Percentiles rank a stretch among this genome's conserved stretches.
These are phyloP conservation scores for Chaetomidium leptoderma DNA, from an alignment of 495 filamentous ascomycete species.

Conservation along the genomic window DNA sequence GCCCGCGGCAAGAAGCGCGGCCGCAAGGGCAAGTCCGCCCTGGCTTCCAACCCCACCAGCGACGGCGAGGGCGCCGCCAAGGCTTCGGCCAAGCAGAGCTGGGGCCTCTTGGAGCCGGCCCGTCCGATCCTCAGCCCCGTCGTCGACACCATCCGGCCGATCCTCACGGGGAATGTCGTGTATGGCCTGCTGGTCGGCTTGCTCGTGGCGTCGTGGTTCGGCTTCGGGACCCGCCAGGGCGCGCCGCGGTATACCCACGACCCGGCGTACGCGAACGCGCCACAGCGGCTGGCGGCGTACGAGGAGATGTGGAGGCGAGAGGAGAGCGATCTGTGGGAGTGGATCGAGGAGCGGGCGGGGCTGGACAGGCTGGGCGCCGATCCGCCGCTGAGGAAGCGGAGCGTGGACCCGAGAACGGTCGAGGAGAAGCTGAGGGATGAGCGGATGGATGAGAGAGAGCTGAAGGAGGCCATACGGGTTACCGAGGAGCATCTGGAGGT, in stretches of 20 bases:
- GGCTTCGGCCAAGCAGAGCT: conserved; percentile 47
- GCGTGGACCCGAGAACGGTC: conserved; percentile 45
- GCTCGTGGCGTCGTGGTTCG: conserved; percentile 54
- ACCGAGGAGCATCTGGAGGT: conserved; percentile 77
- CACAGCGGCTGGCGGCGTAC: conserved; percentile 76
- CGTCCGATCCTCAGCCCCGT: conserved; percentile 67
- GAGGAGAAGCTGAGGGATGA: conserved; percentile 59
- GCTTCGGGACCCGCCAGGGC: conserved; percentile 44
- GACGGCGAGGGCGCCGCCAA: conserved; percentile 46
- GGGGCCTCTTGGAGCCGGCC: conserved; percentile 79
- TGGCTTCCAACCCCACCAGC: conserved; percentile 38
- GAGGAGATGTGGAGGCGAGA: conserved; percentile 90
- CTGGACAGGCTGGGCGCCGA: conserved; percentile 58
- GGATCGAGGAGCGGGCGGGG: conserved; percentile 85
- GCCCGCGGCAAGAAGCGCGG: conserved; percentile 47
- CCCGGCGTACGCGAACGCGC: conserved; percentile 40
- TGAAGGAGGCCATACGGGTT: conserved; percentile 77
- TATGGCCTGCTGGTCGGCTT: conserved; percentile 56
- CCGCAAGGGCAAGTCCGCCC: conserved; percentile 53
- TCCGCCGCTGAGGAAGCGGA: conserved; percentile 34
- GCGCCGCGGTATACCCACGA: conserved; percentile 33
- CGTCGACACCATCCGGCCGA: conserved; percentile 61
- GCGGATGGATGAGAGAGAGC: conserved; percentile 72
- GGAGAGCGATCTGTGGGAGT: conserved; percentile 90
- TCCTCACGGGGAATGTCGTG: conserved; percentile 67